Percentiles rank a stretch among this genome's conserved stretches.
Conservation (phyloP, 352 stramenopile genomes). For the Elongisporangium undulatum region DNA sequence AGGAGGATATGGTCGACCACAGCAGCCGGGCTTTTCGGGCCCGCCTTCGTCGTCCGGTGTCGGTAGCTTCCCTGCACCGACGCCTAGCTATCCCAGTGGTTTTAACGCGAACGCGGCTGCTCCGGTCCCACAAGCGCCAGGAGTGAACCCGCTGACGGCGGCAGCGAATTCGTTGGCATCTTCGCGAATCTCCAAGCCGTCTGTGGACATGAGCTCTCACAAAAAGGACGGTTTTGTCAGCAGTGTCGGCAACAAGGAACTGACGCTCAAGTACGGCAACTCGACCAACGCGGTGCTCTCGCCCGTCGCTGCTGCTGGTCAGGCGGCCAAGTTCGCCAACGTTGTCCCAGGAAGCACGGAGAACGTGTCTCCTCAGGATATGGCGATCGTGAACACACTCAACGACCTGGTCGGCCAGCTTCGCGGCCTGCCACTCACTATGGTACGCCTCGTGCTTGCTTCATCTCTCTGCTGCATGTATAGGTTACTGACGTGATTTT, state of each 20-base stretch:
- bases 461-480: constrained; percentile 3
- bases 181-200: constrained; percentile 74
- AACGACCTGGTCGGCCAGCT: constrained; percentile 78
- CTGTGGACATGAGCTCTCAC: constrained; percentile 76
- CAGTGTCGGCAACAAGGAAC: constrained; percentile 83
- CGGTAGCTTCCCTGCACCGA: constrained; percentile 23
- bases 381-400: constrained; percentile 76
- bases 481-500: constrained; percentile 5
- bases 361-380: constrained; percentile 65
- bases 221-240: constrained; percentile 84
- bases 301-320: constrained; percentile 21
- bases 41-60: constrained; percentile 24
- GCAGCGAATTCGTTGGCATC: constrained; percentile 48
- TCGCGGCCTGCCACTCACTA: constrained; percentile 66
- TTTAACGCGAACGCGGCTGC: constrained; percentile 26
- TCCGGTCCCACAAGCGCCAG: constrained; percentile 53
- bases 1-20: constrained; percentile 28
- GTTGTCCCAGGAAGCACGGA: constrained; percentile 62
- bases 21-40: constrained; percentile 35
- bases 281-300: constrained; percentile 56
- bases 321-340: constrained; percentile 24
- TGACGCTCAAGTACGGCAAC: constrained; percentile 87
- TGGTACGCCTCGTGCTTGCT: constrained; percentile 41
- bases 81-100: constrained; percentile 20
- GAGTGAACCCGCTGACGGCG: constrained; percentile 62